A percentile compares a stretch with the other conserved stretches of the same genome.
Evolutionary conservation across 371 early-diverging fungal genomes (phyloP).

Genomic region (Syncephalastrum monosporum): DNA sequence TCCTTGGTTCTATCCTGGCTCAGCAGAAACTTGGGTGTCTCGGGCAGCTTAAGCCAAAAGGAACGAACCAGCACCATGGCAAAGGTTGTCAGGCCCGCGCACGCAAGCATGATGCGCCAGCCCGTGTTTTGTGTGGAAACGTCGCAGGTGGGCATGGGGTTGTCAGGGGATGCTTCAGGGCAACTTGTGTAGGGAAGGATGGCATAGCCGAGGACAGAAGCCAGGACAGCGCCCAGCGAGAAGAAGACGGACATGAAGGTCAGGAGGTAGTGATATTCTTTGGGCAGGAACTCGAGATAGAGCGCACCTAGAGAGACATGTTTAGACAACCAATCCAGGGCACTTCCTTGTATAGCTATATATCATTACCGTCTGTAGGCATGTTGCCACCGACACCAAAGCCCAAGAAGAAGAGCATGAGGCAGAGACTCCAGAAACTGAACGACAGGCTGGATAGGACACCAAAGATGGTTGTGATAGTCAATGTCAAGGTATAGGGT

Average conservation of each 20-base stretch:
- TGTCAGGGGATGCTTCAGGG: slow-evolving; percentile 41
- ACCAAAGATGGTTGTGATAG: slow-evolving; percentile 74
- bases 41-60: slow-evolving; percentile 67
- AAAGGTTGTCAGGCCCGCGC: slow-evolving; percentile 58
- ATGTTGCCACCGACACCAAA: slow-evolving; percentile 89
- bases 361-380: slow-evolving; percentile 74
- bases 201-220: slow-evolving; percentile 64
- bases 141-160: slow-evolving; percentile 41
- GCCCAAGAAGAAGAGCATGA: slow-evolving; percentile 67
- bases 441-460: slow-evolving; percentile 67
- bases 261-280: slow-evolving; percentile 73
- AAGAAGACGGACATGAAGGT: slow-evolving; percentile 86
- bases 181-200: slow-evolving; percentile 71
- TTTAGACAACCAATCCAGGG: not conserved
- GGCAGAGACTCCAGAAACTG: slow-evolving; percentile 62
- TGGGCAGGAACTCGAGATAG: slow-evolving; percentile 83
- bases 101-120: slow-evolving; percentile 73
- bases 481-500: slow-evolving; percentile 80
- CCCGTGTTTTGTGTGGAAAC: slow-evolving; percentile 63
- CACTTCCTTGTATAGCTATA: not conserved
- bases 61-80: slow-evolving; percentile 71
- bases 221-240: slow-evolving; percentile 79
- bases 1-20: slow-evolving; percentile 66
- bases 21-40: slow-evolving; percentile 81
- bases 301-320: slow-evolving; percentile 61